Evolutionary conservation across 345 rosid genomes (phyloP), one percentile per base, ranked within the genome.

Genomic region (Citrus unshiu): DNA sequence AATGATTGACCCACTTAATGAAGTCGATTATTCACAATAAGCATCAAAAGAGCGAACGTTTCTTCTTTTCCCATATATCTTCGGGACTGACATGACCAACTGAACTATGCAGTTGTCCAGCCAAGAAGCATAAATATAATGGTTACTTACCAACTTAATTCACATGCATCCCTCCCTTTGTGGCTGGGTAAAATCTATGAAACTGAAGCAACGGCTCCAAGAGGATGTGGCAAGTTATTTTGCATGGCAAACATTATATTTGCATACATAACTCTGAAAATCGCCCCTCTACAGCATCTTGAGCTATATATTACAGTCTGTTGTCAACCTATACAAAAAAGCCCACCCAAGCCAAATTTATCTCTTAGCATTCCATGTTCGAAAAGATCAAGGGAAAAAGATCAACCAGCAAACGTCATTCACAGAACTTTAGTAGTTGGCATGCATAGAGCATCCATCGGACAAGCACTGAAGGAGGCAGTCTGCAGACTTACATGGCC

Each of bases 301-400:
- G 77, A 78, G 77, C 85, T 79, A 82, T 79, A 83, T 80, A 46
- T 80, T 81, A 83, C 89, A 87, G 80, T 75, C 88, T 86, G 87
- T 82, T 79, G 76, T 87, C 80, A 71, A 85, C 89, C 92, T 89
- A 88, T 90, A 88, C 93, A 89, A 84, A 89, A 80, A 82, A 29
- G 25, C 77, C 80, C 82, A 79, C 80, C 82, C 75, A 79, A 80
- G 81, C 82, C 75, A 78, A 80, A 81, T 77, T 78, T 79, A 81
- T 83, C 84, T 84, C 85, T 82, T 79, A 67, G 84, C 76, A 69
- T 72, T 77, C 81, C 73, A 80, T 74, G 85, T 85, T 86, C 51
- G 61, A 73, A 83, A 80, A 78, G 75, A 70, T 75, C 70, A 74
- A 69, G 57, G 64, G 79, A 68, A 83, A 81, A 83, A 78, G 59